A percentile compares a stretch with the other conserved stretches of the same genome.
These are phyloP conservation scores for Boeremia exigua DNA, from an alignment of 2,329 filamentous ascomycete species.

Conservation along the genomic window DNA sequence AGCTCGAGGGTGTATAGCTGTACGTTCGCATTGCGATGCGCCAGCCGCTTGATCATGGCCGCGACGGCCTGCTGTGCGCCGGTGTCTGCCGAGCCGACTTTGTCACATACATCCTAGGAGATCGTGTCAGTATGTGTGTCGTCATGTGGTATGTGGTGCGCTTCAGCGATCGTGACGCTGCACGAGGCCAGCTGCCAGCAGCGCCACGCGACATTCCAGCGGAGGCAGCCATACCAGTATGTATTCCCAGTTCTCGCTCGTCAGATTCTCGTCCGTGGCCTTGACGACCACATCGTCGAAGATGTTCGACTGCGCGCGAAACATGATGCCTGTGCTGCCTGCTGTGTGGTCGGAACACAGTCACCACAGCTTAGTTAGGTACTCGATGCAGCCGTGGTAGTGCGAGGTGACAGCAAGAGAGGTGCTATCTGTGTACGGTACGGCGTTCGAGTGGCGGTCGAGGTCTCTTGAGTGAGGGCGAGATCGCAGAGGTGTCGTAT, in stretches of 20 bases:
- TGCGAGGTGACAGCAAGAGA: neutral
- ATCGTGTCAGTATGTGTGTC: neutral
- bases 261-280: constrained; percentile 97
- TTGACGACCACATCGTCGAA: constrained; percentile 77
- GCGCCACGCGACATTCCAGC: neutral
- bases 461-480: constrained; percentile 5
- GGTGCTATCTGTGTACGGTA: neutral
- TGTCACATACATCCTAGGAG: constrained; percentile 65
- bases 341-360: neutral
- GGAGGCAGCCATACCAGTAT: constrained; percentile 58
- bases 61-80: constrained; percentile 83
- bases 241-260: constrained; percentile 78
- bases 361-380: neutral
- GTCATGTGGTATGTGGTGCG: neutral
- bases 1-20: constrained; percentile 93
- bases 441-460: neutral
- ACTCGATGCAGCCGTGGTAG: neutral
- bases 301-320: constrained; percentile 65
- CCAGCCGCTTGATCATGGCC: constrained; percentile 88
- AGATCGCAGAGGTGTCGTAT: constrained; percentile 24
- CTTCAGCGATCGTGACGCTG: neutral
- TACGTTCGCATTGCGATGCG: constrained; percentile 93
- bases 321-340: constrained; percentile 46
- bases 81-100: constrained; percentile 59
- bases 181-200: neutral